Evolutionary conservation across 2,329 filamentous ascomycete species (phyloP), one percentile per base, ranked within the genome.

Genomic region (Colletotrichum plurivorum): DNA sequence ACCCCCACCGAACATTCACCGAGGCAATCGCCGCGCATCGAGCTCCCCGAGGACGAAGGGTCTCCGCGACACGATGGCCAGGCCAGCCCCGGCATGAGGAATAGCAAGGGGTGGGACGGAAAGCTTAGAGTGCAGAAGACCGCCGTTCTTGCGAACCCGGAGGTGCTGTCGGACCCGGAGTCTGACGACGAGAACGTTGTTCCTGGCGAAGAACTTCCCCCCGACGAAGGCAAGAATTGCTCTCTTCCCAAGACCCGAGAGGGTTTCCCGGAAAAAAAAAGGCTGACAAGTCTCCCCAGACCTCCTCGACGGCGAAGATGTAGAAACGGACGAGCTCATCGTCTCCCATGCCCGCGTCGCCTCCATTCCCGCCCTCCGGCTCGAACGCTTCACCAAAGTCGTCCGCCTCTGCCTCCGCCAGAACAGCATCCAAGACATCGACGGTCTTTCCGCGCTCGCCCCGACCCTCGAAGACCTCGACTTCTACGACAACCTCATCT

Each of bases 401-500:
- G 85, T 87, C 76, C 91, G 93, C 75, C 84, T 99, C 74, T 98
- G 95, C 78, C 90, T 99, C 20, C 94, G 96, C 56, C 95, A 99
- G 79, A 99, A 99, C 79, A 88, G 89, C 73, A 96, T 99, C 78
- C 87, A 93, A 72, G 84, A 90, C 56, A 93, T 98, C 78, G 90
- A 94, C 36, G 90, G 95, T 9, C 90, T 97, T 5, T 84, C 87
- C 4, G 81, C 81, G 43, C 82, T 97, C 61, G 90, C 89, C 41
- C 78, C 83, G 2, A 93, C 90, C 1, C 84, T 99, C 48, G 83
- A 89, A 75, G 96, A 99, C 69, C 88, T 99, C 58, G 96, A 99
- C 76, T 88, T 99, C 69, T 99, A 99, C 84, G 96, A 99, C 82
- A 99, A 99, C 80, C 87, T 97, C 18, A 94, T 99, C 75, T 89